These are phyloP conservation scores for Colletotrichum endophyticum DNA, from an alignment of 2,329 filamentous ascomycete species.

Conservation along the genomic window DNA sequence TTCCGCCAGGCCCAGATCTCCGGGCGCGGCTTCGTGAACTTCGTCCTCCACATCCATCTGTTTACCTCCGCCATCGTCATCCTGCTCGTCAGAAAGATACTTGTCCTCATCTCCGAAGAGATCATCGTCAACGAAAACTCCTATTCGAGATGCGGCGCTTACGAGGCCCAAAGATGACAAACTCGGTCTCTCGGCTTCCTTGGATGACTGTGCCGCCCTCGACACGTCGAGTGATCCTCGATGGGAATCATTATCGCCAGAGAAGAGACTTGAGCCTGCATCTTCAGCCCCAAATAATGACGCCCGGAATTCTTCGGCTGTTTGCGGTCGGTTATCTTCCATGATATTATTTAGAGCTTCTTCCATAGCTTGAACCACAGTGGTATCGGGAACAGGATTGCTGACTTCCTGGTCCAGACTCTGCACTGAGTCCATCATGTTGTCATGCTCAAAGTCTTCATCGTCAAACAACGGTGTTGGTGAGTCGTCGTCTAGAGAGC, in stretches of 20 bases:
- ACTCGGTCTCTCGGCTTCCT: constrained; percentile 74
- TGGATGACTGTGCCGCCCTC: constrained; percentile 35
- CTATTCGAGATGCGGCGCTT: constrained; percentile 83
- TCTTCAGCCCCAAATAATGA: constrained; percentile 70
- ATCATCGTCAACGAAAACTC: constrained; percentile 93
- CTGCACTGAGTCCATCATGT: constrained; percentile 72
- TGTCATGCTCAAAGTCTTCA: constrained; percentile 76
- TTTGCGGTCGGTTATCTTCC: constrained; percentile 69
- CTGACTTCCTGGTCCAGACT: constrained; percentile 79
- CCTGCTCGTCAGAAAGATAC: constrained; percentile 84
- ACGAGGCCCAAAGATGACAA: constrained; percentile 91
- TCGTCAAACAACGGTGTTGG: constrained; percentile 75
- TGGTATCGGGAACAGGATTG: constrained; percentile 69
- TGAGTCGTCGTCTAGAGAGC: constrained; percentile 71
- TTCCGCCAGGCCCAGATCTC: constrained; percentile 90
- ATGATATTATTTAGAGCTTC: constrained; percentile 91
- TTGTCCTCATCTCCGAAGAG: constrained; percentile 89
- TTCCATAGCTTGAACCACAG: constrained; percentile 92
- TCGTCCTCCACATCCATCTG: constrained; percentile 73
- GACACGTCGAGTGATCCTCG: constrained; percentile 65
- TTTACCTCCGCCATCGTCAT: constrained; percentile 67
- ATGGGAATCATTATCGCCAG: constrained; percentile 63
- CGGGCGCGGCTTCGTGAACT: constrained; percentile 92
- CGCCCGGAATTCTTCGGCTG: constrained; percentile 66
- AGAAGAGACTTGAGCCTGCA: constrained; percentile 53